Base-by-base conservation (phyloP, 2,329 filamentous ascomycete species). In the Lachnellula hyalina region DNA sequence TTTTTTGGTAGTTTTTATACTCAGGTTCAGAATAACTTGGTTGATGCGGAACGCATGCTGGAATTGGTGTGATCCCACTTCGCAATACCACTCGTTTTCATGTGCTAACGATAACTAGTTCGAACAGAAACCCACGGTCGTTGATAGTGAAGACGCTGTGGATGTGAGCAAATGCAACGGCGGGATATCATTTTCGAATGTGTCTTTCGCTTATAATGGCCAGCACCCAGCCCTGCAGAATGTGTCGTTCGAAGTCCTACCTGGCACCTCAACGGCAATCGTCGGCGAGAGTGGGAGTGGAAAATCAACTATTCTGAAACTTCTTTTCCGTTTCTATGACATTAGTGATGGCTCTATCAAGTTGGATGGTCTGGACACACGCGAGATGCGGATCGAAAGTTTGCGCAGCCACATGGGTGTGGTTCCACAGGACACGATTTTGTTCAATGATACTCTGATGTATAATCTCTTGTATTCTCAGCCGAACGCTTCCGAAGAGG, bases 391-490 rank as follows among this genome's bases (percentile, higher is more conserved):
- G 1, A 96, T 97, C 64, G 90, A 96, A 72, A 96, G 90, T 17
- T 79, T 97, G 53, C 85, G 94, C 62, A 81, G 83, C 56, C 87
- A 92, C 69, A 96, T 99, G 66, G 94, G 94, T 21, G 93, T 99
- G 42, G 94, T 99, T 6, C 94, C 94, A 1, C 94, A 99, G 71
- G 94, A 99, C 66, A 96, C 93, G 4, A 89, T 96, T 5, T 77
- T 96, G 46, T 96, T 96, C 79, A 96, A 96, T 70, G 92, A 96
- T 70, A 87, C 88, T 1, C 75, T 96, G 60, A 94, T 96, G 90
- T 96, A 96, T 74, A 96, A 96, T 68, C 77, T 96, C 57, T 87
- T 85, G 69, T 96, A 96, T 68, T 91, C 92, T 56, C 93, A 93
- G 61, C 89, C 89, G 42, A 72, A 80, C 28, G 90, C 87, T 11